Evolutionary conservation across 202 grass and related monocot species (phyloP), one percentile per base, ranked within the genome.

Genomic region (Setaria viridis): DNA sequence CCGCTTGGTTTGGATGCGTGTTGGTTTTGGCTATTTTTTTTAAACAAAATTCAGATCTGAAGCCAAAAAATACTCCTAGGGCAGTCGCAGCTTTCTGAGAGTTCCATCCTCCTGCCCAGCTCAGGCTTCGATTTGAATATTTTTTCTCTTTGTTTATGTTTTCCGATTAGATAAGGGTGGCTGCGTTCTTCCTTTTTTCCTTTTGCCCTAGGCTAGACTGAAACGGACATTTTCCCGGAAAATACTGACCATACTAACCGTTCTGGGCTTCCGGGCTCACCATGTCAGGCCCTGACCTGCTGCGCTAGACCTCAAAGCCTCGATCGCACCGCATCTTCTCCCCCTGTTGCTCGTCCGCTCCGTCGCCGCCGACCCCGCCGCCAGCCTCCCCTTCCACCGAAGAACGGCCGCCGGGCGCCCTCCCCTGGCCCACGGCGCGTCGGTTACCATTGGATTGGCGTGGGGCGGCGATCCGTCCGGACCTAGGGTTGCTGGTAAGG

Each of bases 401-500:
- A 29, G 74, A 13, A 20, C 67, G 59, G 68, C n/a, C 43, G 69
- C 75, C 4, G 34, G 29, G 25, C 67, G 74, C 37, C 12, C 20
- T 11, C 19, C 73, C 15, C 56, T 9, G 25, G 60, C 66, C 20
- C 15, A 35, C 6, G 74, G 14, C 37, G 55, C 55, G 74, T 45
- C 37, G 25, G 25, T 33, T 60, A 43, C 75, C 19, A 46, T 70
- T 25, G 50, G 60, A 30, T 65, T 45, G 20, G 65, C 64, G 81
- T 47, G 85, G 64, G 43, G 76, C 51, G 19, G 55, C 83, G 85
- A 91, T 91, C 81, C 70, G 19, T 7, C 37, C 47, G 70, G 48
- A 6, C 42, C 71, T 37, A 63, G 69, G 80, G 69, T 73, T 35
- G 69, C 15, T 16, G 85, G 89, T 91, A 84, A 84, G 80, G 55